Conservation (phyloP, 345 rosid genomes). For the Melaleuca quinquenervia region DNA sequence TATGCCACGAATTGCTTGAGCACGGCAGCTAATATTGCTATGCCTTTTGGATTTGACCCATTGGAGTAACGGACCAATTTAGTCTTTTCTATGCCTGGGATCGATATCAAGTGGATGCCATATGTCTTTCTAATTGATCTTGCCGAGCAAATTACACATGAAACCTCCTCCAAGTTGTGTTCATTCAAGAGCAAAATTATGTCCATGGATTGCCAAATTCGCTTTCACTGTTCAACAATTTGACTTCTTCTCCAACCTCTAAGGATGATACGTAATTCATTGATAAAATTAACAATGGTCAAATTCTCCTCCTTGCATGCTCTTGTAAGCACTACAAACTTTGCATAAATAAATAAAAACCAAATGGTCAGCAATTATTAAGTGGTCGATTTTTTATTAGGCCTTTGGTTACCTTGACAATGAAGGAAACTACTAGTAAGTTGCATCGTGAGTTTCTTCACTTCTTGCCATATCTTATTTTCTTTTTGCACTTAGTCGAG, state of each 20-base stretch:
- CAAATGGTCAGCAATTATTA: neutral
- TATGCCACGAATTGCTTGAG: neutral
- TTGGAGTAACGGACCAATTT: neutral
- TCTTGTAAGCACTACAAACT: neutral
- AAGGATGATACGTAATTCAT: neutral
- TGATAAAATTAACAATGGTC: neutral
- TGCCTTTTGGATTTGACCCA: neutral
- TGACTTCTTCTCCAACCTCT: neutral
- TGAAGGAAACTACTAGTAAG: neutral
- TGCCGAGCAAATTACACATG: neutral
- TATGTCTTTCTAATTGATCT: neutral
- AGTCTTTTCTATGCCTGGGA: neutral
- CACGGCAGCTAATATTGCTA: neutral
- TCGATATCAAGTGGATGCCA: neutral
- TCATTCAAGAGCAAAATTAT: neutral
- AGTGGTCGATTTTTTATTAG: neutral
- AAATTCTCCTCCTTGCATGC: neutral
- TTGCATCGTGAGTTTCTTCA: neutral
- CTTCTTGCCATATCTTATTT: neutral
- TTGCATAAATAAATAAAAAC: neutral
- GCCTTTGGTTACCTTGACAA: neutral
- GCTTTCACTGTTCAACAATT: neutral
- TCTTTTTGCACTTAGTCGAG: neutral
- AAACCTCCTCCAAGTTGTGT: neutral
- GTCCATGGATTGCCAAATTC: neutral